A percentile compares a stretch with the other conserved stretches of the same genome.
phyloP scores from a whole-genome alignment of 768 basidiomycete species.

The Mycena polygramma region DNA sequence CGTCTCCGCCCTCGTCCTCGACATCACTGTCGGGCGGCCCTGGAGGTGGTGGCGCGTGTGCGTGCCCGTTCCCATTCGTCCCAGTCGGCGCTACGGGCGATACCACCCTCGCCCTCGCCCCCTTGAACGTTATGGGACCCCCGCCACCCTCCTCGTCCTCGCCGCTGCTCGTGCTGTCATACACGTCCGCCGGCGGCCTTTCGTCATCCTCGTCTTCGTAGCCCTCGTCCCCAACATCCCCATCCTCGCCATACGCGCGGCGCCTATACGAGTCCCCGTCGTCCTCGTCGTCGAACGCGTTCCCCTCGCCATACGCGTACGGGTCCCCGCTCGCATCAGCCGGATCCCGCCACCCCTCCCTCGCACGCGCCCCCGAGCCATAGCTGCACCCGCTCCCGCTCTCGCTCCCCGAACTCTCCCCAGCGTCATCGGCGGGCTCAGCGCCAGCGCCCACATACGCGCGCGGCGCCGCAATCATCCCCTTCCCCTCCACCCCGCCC shows the following conservation, averaged over 20 bases:
- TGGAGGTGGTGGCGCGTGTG: no score
- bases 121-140: conserved; percentile 19
- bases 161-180: conserved; percentile 22
- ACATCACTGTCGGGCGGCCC: no score
- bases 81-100: not conserved
- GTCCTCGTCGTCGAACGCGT: not conserved
- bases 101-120: not conserved
- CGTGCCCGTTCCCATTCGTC: no score
- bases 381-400: conserved; percentile 29
- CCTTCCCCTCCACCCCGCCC: conserved; percentile 5
- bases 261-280: not conserved
- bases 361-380: conserved; percentile 7
- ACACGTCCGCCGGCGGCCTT: conserved; percentile 12
- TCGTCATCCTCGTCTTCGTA: conserved; percentile 12
- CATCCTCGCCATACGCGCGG: no score
- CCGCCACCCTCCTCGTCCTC: conserved; percentile 19
- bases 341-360: not conserved
- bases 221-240: conserved; percentile 1
- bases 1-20: no score
- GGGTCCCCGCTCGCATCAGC: not conserved
- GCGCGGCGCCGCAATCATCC: conserved; percentile 29
- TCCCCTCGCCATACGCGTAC: not conserved
- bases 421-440: not conserved
- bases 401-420: not conserved
- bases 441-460: conserved; percentile 4